A percentile compares a stretch with the other conserved stretches of the same genome.
Conservation (phyloP, 495 filamentous ascomycete genomes). For the Talaromyces stipitatus region DNA sequence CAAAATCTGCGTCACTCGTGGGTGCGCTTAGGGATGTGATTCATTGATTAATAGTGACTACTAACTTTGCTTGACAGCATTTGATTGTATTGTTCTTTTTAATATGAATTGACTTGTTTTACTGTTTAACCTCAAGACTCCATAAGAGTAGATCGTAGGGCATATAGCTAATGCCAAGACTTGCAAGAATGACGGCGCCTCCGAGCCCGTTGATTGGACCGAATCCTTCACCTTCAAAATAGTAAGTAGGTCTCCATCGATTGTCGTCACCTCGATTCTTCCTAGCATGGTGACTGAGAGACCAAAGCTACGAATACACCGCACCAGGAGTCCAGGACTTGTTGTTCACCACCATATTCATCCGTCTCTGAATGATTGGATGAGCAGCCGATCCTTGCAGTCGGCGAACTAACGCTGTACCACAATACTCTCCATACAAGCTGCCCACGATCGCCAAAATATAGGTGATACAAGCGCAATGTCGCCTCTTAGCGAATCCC, state of each 20-base stretch:
- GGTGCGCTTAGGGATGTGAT: background rate
- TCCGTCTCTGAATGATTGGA: background rate
- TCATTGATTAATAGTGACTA: background rate
- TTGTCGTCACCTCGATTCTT: no score
- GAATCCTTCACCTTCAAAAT: background rate
- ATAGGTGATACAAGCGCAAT: background rate
- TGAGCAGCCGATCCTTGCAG: background rate
- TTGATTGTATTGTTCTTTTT: background rate
- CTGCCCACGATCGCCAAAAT: background rate
- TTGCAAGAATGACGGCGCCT: background rate
- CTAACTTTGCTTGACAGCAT: constrained; percentile 2
- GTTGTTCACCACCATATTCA: no score
- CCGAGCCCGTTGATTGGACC: background rate
- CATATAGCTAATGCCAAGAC: background rate
- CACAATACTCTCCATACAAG: background rate
- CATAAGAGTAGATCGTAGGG: background rate
- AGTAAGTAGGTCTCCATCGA: no score
- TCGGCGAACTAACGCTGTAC: no score
- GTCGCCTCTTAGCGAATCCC: background rate
- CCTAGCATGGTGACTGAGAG: no score
- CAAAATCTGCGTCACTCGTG: background rate
- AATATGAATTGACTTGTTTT: background rate
- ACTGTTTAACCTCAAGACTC: background rate
- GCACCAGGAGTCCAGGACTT: no score
- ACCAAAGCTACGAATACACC: no score